A percentile compares a stretch with the other conserved stretches of the same genome.
phyloP scores from a whole-genome alignment of 2,329 filamentous ascomycete genomes.

The Trichoderma guizhouense region DNA sequence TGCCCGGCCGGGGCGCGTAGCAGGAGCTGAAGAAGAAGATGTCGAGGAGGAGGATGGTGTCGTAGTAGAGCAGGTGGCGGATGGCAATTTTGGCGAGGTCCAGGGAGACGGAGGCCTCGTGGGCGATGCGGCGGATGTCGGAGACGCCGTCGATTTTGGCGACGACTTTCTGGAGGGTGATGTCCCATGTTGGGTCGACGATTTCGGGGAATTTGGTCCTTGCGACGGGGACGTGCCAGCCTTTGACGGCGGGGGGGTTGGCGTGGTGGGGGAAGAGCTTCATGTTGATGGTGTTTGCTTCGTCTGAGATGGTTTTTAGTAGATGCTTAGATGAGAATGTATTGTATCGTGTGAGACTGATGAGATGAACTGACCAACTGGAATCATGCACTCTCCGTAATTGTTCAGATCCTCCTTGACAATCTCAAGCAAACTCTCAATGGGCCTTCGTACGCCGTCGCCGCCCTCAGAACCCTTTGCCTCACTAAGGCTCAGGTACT shows the following conservation, averaged over 20 bases:
- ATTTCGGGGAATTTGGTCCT: conserved; percentile 64
- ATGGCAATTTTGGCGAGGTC: conserved; percentile 82
- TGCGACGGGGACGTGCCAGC: conserved; percentile 86
- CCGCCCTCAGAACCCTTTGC: conserved; percentile 35
- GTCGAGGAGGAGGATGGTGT: conserved; percentile 84
- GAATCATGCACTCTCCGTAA: conserved; percentile 98
- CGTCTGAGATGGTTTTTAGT: conserved; percentile 52
- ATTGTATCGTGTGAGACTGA: neutral
- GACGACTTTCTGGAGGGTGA: conserved; percentile 76
- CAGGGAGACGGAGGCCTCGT: conserved; percentile 79
- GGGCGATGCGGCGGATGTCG: conserved; percentile 82
- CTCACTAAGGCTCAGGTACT: conserved; percentile 68
- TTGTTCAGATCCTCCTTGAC: conserved; percentile 87
- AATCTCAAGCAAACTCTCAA: conserved; percentile 80
- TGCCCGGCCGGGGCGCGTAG: conserved; percentile 76
- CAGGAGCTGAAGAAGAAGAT: conserved; percentile 93
- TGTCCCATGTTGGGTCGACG: conserved; percentile 67
- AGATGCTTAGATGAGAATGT: neutral
- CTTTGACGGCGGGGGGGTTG: conserved; percentile 71
- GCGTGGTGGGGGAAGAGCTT: conserved; percentile 86
- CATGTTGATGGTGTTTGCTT: conserved; percentile 92
- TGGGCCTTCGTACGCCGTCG: conserved; percentile 56
- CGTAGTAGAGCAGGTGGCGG: conserved; percentile 88
- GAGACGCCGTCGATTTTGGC: conserved; percentile 87
- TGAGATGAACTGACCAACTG: conserved; percentile 65